These are phyloP conservation scores for Monoraphidium neglectum DNA, from an alignment of 139 green algal species.

Conservation along the genomic window DNA sequence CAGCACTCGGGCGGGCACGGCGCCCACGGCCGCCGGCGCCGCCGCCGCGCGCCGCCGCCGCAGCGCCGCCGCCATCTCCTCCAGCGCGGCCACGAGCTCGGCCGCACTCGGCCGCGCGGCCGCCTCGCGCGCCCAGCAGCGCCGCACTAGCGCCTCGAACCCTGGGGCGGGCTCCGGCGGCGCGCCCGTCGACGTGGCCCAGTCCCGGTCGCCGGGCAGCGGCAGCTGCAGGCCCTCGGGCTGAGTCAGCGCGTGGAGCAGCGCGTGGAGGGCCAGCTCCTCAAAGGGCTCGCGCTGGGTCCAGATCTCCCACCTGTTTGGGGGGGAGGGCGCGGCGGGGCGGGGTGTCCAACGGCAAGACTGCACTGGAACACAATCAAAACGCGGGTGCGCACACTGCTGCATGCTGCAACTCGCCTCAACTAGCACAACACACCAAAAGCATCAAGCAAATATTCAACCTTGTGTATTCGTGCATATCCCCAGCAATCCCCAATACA, in stretches of 20 bases:
- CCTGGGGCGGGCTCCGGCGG: conserved; percentile 5
- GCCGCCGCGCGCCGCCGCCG: background rate
- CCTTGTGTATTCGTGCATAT: no score
- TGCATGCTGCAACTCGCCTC: no score
- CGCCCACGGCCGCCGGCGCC: no score
- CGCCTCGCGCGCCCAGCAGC: background rate
- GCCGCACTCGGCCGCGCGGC: background rate
- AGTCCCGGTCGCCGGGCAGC: conserved; percentile 6
- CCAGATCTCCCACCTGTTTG: conserved; percentile 36
- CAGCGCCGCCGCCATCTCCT: conserved; percentile 14
- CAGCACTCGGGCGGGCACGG: no score
- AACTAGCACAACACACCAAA: no score
- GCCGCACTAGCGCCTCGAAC: background rate
- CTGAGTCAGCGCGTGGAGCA: conserved; percentile 16
- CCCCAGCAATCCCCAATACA: no score
- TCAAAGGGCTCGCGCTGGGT: conserved; percentile 23
- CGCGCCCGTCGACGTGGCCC: background rate
- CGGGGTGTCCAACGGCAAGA: no score
- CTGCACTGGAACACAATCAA: no score
- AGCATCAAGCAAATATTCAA: no score
- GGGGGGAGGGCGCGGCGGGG: no score
- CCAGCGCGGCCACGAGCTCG: conserved; percentile 15
- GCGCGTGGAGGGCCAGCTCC: conserved; percentile 8
- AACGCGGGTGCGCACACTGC: no score
- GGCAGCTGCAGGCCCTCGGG: conserved; percentile 7